Conservation (phyloP, 2,329 filamentous ascomycete species). For the Trichophyton schoenleinii region DNA sequence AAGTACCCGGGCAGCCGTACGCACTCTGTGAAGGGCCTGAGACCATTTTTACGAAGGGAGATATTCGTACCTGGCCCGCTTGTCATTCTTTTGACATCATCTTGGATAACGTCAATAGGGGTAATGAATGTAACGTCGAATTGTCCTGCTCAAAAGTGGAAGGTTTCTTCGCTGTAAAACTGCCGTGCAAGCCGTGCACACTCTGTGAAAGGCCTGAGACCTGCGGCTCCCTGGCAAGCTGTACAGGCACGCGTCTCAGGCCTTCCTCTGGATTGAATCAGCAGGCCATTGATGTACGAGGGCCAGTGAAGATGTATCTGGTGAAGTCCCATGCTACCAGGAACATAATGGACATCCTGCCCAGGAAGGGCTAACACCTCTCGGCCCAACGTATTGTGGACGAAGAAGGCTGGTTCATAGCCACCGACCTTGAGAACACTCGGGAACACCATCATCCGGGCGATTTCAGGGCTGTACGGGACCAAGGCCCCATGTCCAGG, state of each 20-base stretch:
- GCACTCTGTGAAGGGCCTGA: no score
- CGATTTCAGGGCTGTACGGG: not conserved
- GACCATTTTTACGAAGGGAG: no score
- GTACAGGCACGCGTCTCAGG: not conserved
- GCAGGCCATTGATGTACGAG: not conserved
- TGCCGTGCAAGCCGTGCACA: slow-evolving; percentile 5
- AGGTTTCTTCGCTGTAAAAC: not conserved
- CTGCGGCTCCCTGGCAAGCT: not conserved
- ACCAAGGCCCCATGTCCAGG: not conserved
- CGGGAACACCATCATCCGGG: not conserved
- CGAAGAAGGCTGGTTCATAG: not conserved
- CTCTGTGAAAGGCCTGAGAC: slow-evolving; percentile 1
- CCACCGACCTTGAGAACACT: not conserved
- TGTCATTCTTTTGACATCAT: no score
- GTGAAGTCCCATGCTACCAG: not conserved
- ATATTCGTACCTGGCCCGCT: no score
- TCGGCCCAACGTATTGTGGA: not conserved
- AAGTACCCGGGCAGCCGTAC: no score
- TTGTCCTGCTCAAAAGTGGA: no score
- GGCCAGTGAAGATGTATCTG: not conserved
- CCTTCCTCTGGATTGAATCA: not conserved
- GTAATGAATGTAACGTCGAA: no score
- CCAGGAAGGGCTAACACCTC: not conserved
- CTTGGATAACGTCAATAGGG: no score
- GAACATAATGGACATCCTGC: not conserved